phyloP scores from a whole-genome alignment of 768 basidiomycete genomes.

The Lactifluus subvellereus region DNA sequence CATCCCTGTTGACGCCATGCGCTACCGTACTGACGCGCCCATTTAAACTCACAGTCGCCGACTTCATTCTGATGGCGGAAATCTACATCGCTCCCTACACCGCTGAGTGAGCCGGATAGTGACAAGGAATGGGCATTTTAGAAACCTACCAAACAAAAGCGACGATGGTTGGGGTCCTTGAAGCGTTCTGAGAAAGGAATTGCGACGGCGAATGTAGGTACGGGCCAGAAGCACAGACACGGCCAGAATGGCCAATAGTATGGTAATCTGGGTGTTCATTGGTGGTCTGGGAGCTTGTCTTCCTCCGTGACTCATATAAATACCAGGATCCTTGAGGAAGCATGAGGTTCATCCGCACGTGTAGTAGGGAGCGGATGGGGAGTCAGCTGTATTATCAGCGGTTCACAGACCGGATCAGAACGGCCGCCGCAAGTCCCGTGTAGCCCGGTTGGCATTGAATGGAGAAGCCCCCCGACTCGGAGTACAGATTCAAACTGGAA shows the following conservation, averaged over 20 bases:
- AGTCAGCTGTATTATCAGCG: not conserved
- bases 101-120: constrained; percentile 23
- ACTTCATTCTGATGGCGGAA: constrained; percentile 14
- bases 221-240: not conserved
- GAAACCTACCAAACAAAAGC: not conserved
- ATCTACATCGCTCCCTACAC: not conserved
- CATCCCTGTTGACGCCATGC: too few species aligned
- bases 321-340: too few species aligned
- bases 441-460: not conserved
- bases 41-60: constrained; percentile 8
- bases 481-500: not conserved
- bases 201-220: not conserved
- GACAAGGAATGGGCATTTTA: not conserved
- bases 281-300: too few species aligned
- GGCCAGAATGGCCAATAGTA: not conserved
- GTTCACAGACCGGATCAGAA: not conserved
- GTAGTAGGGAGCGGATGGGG: not conserved
- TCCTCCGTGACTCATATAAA: too few species aligned
- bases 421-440: not conserved
- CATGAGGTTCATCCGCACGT: not conserved
- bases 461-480: not conserved
- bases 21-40: too few species aligned
- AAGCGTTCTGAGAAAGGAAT: not conserved
- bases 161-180: too few species aligned
- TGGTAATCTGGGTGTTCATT: too few species aligned